phyloP scores from a whole-genome alignment of 108 stramenopile species.

The Aurantiochytrium sp. region DNA sequence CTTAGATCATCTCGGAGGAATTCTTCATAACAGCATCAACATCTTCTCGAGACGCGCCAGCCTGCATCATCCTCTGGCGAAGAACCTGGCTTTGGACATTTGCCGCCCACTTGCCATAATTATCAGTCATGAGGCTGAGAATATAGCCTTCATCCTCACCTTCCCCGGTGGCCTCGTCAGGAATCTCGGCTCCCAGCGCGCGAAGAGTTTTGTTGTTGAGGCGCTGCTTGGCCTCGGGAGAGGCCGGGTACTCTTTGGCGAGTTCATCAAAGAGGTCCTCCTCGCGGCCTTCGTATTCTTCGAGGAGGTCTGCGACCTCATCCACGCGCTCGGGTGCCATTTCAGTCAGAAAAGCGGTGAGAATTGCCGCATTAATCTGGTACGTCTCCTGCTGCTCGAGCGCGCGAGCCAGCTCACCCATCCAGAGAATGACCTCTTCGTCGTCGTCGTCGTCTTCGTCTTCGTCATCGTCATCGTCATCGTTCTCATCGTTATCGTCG shows the following conservation, averaged over 20 bases:
- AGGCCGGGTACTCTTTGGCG: neutral
- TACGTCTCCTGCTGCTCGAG: slow-evolving; percentile 1
- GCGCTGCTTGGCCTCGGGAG: neutral
- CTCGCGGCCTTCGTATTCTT: neutral
- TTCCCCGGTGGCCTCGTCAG: neutral
- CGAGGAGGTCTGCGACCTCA: neutral
- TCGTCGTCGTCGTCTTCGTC: neutral
- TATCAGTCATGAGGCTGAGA: neutral
- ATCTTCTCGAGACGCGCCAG: neutral
- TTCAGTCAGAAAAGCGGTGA: neutral
- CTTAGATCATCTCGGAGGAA: neutral
- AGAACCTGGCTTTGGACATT: neutral
- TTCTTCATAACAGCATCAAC: neutral
- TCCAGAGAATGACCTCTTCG: neutral
- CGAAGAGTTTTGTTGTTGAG: neutral
- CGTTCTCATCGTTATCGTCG: neutral
- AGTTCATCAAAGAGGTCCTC: neutral
- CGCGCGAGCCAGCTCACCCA: neutral
- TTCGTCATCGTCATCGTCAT: neutral
- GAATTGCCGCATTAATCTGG: neutral
- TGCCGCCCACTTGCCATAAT: neutral
- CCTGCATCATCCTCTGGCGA: neutral
- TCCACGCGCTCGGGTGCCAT: neutral
- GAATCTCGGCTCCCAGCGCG: neutral
- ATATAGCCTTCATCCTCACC: slow-evolving; percentile 3